Percentiles rank a stretch among this genome's conserved stretches.
phyloP scores from a whole-genome alignment of 2,329 filamentous ascomycete genomes.

The Pyrenophora tritici-repentis region DNA sequence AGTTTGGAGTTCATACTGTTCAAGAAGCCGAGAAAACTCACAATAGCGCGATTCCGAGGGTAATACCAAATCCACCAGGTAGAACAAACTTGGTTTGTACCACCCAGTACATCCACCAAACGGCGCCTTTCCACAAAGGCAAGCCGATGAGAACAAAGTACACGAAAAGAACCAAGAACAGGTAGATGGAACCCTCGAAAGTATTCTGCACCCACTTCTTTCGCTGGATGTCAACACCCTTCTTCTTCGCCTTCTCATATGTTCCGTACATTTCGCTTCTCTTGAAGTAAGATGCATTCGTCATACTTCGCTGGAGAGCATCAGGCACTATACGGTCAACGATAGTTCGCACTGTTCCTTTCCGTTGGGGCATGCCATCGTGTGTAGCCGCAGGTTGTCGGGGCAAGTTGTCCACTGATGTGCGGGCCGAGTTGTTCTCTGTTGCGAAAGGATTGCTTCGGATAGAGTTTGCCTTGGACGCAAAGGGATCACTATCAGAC shows the following conservation, averaged over 20 bases:
- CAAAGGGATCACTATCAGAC: constrained; percentile 21
- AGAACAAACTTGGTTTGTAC: constrained; percentile 46
- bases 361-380: constrained; percentile 11
- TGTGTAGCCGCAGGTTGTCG: constrained; percentile 15
- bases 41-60: constrained; percentile 29
- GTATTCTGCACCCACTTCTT: constrained; percentile 43
- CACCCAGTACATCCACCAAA: constrained; percentile 14
- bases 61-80: constrained; percentile 50
- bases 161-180: constrained; percentile 44
- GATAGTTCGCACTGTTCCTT: constrained; percentile 22
- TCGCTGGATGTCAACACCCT: constrained; percentile 31
- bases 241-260: constrained; percentile 32
- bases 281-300: constrained; percentile 21
- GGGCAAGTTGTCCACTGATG: background rate
- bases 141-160: constrained; percentile 55
- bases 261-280: constrained; percentile 24
- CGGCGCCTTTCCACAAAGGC: constrained; percentile 54
- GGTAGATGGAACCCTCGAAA: constrained; percentile 50
- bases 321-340: constrained; percentile 24
- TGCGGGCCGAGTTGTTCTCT: constrained; percentile 2
- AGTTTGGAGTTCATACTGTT: constrained; percentile 6
- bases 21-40: constrained; percentile 13
- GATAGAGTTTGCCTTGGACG: constrained; percentile 13
- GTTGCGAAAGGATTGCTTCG: constrained; percentile 15
- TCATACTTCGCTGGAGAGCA: constrained; percentile 21